A percentile compares a stretch with the other conserved stretches of the same genome.
These are phyloP conservation scores for Candida sanyiensis DNA, from an alignment of 805 yeast species.

Conservation along the genomic window DNA sequence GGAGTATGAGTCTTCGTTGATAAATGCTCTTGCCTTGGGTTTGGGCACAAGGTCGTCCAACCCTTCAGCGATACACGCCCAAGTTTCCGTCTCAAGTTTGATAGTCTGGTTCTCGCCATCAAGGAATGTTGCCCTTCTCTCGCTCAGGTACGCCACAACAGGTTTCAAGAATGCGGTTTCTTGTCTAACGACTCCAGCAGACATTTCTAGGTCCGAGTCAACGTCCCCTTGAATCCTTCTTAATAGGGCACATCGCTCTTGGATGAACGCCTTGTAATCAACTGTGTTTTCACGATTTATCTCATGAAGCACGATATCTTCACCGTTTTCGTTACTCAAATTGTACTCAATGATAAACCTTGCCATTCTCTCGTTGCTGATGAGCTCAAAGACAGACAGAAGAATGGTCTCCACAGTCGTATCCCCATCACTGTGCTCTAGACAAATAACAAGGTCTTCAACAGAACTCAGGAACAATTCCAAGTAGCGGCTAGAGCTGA, in stretches of 20 bases:
- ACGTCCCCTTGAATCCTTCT: slow-evolving; percentile 1
- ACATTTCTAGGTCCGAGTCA: too few relatives aligned
- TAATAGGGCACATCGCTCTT: slow-evolving; percentile 12
- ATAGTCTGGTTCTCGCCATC: slow-evolving; percentile 12
- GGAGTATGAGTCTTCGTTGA: slow-evolving; percentile 45
- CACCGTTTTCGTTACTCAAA: slow-evolving; percentile 40
- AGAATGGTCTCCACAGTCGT: slow-evolving; percentile 44
- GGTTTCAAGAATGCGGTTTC: slow-evolving; percentile 15
- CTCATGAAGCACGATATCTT: slow-evolving; percentile 27
- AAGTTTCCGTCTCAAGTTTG: slow-evolving; percentile 20
- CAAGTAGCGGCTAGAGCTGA: too few relatives aligned
- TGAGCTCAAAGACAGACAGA: slow-evolving; percentile 44
- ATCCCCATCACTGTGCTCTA: slow-evolving; percentile 66
- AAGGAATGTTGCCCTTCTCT: slow-evolving; percentile 8
- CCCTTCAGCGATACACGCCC: slow-evolving; percentile 27
- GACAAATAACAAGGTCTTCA: slow-evolving; percentile 60
- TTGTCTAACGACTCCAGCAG: too few relatives aligned
- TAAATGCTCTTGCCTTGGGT: slow-evolving; percentile 26
- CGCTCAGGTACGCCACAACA: slow-evolving; percentile 10
- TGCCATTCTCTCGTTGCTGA: slow-evolving; percentile 44
- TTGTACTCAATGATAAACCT: slow-evolving; percentile 57
- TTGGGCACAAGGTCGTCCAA: slow-evolving; percentile 32
- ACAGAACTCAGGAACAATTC: slow-evolving; percentile 29
- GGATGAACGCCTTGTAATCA: slow-evolving; percentile 10
- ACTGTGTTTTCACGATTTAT: slow-evolving; percentile 20